These are phyloP conservation scores for Toxicodendron radicans DNA, from an alignment of 345 rosid genomes.

Conservation along the genomic window DNA sequence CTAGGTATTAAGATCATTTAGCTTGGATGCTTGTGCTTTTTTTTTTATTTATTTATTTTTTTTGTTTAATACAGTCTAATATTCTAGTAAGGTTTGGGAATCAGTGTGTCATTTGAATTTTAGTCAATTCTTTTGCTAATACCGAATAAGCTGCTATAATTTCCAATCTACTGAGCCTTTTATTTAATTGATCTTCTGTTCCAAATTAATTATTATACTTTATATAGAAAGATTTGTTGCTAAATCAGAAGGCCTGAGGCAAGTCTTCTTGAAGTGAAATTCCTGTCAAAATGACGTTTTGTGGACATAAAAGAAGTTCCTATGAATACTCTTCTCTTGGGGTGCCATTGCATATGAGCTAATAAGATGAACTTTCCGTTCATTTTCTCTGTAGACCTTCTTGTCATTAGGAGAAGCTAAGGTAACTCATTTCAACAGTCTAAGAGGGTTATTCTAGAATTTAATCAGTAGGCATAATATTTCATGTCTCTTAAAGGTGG, in stretches of 20 bases:
- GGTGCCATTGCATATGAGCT: neutral
- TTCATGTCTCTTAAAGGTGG: neutral
- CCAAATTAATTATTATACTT: neutral
- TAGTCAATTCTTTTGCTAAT: neutral
- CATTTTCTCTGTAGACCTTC: neutral
- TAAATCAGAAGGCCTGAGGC: neutral
- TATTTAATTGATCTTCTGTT: neutral
- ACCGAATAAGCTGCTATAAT: no score
- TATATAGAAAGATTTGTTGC: neutral
- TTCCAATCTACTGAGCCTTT: neutral
- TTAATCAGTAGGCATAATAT: neutral
- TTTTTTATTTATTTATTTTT: no score
- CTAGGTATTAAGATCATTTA: conserved; percentile 32
- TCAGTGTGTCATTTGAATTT: neutral
- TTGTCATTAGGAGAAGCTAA: neutral
- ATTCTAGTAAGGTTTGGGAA: neutral
- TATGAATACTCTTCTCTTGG: neutral
- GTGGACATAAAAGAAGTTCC: neutral
- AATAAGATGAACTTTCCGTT: neutral
- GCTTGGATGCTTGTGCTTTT: neutral
- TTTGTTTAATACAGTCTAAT: neutral
- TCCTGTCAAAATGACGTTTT: neutral
- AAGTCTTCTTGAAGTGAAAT: neutral
- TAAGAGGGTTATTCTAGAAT: neutral
- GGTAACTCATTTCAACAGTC: neutral